These are phyloP conservation scores for Myriosclerotinia curreyana DNA, from an alignment of 2,329 filamentous ascomycete genomes.

Conservation along the genomic window DNA sequence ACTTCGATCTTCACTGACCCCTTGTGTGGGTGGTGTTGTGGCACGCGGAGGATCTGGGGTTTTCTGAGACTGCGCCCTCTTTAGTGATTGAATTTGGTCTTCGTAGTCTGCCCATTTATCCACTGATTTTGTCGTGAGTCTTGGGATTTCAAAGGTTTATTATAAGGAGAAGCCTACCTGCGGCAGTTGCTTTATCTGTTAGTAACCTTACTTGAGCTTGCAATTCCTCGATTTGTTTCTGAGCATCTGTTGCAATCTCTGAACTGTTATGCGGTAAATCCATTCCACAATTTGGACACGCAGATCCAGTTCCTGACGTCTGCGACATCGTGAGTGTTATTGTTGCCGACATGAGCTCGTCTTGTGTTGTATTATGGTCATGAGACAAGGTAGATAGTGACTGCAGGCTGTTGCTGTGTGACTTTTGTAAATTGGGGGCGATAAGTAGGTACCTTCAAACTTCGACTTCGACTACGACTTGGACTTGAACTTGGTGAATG, in stretches of 20 bases:
- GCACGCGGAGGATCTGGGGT: constrained; percentile 1
- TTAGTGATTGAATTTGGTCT: constrained; percentile 66
- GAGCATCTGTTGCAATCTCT: constrained; percentile 43
- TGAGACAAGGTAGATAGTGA: constrained; percentile 22
- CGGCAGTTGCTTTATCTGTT: constrained; percentile 66
- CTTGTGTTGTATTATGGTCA: constrained; percentile 25
- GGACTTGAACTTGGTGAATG: no score
- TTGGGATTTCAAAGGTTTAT: background rate
- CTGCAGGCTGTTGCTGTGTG: background rate
- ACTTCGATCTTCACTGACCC: constrained; percentile 39
- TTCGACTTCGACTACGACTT: background rate
- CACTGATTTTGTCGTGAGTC: constrained; percentile 41
- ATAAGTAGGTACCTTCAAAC: background rate
- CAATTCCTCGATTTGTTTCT: constrained; percentile 63
- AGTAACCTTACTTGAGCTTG: constrained; percentile 68
- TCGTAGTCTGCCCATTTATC: constrained; percentile 75
- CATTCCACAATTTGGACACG: constrained; percentile 39
- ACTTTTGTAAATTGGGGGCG: constrained; percentile 3
- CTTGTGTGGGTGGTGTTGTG: constrained; percentile 23
- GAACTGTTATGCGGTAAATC: constrained; percentile 30
- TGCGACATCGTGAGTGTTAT: constrained; percentile 37
- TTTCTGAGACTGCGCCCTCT: constrained; percentile 40
- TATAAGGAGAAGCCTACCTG: constrained; percentile 44
- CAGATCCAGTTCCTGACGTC: constrained; percentile 21
- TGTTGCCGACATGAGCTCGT: constrained; percentile 36